Evolutionary conservation across 352 stramenopile species (phyloP).

Genomic region (Pythium apleroticum): DNA sequence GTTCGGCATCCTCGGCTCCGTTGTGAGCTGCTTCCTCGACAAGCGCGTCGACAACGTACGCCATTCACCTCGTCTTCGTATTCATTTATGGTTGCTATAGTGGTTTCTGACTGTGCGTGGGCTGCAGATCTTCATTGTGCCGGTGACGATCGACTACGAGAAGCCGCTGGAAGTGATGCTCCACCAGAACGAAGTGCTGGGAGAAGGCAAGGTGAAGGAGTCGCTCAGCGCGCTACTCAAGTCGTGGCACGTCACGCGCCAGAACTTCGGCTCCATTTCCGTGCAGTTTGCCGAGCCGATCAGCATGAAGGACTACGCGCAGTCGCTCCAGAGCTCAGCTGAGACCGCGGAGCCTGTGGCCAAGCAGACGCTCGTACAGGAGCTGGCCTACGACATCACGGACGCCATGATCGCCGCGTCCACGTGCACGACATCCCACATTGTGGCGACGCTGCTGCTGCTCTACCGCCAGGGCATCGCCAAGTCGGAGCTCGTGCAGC

Average conservation of each 20-base stretch:
- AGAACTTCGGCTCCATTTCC: conserved; percentile 83
- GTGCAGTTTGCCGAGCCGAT: conserved; percentile 76
- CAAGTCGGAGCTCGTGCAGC: conserved; percentile 63
- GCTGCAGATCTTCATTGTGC: conserved; percentile 80
- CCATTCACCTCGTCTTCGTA: conserved; percentile 7
- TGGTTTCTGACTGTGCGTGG: not conserved
- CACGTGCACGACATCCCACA: conserved; percentile 72
- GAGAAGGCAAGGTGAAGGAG: conserved; percentile 81
- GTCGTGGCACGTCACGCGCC: conserved; percentile 62
- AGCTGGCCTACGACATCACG: conserved; percentile 76
- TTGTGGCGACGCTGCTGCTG: conserved; percentile 73
- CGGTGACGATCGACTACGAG: conserved; percentile 87
- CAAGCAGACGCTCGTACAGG: conserved; percentile 42
- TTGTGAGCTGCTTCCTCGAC: conserved; percentile 70
- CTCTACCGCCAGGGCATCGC: conserved; percentile 81
- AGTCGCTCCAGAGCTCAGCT: not conserved
- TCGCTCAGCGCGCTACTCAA: conserved; percentile 69
- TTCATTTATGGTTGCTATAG: too few relatives aligned
- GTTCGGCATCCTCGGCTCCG: conserved; percentile 65
- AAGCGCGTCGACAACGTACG: conserved; percentile 75
- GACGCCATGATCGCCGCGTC: conserved; percentile 64
- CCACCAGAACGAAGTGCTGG: conserved; percentile 79
- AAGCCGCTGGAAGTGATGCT: conserved; percentile 80
- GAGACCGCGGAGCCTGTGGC: conserved; percentile 2
- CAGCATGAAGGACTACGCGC: conserved; percentile 54